Percentiles rank a stretch among this genome's conserved stretches.
Conservation (phyloP, 2,329 filamentous ascomycete species). For the Endocalyx cinctus region DNA sequence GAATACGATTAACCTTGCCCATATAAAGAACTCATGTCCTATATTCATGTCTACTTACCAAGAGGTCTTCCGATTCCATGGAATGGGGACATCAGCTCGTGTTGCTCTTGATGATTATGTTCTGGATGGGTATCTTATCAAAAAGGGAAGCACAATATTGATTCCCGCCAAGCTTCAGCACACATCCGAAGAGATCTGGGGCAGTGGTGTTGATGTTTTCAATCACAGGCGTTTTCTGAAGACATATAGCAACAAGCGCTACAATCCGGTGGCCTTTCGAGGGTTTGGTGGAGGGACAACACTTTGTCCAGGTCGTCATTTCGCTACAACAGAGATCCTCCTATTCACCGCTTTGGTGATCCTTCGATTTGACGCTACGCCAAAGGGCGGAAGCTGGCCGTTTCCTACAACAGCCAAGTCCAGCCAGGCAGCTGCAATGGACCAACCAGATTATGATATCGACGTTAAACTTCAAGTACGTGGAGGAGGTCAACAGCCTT, state of each 20-base stretch:
- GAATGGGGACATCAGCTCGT: not conserved
- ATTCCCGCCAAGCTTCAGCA: conserved; percentile 5
- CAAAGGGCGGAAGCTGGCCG: conserved; percentile 4
- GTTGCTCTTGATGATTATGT: conserved; percentile 1
- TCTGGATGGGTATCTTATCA: conserved; percentile 1
- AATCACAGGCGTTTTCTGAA: conserved; percentile 5
- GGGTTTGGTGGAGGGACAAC: conserved; percentile 12
- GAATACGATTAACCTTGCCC: conserved; percentile 6
- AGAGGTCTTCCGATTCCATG: conserved; percentile 10
- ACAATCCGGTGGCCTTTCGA: conserved; percentile 10
- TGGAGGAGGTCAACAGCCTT: too few relatives aligned
- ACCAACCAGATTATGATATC: conserved; percentile 4
- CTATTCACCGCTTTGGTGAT: conserved; percentile 9
- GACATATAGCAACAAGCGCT: conserved; percentile 2
- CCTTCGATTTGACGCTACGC: conserved; percentile 10
- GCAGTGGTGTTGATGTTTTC: conserved; percentile 3
- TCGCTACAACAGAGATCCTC: conserved; percentile 11
- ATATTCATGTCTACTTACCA: conserved; percentile 11
- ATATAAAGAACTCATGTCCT: conserved; percentile 9
- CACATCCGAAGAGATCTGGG: conserved; percentile 1
- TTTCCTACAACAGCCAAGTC: conserved; percentile 2
- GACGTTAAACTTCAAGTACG: too few relatives aligned
- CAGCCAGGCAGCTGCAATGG: conserved; percentile 1
- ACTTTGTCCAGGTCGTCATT: conserved; percentile 11
- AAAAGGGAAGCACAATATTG: conserved; percentile 5